Percentiles rank a stretch among this genome's conserved stretches.
These are phyloP conservation scores for Alternaria consortialis DNA, from an alignment of 2,329 filamentous ascomycete genomes.

Conservation along the genomic window DNA sequence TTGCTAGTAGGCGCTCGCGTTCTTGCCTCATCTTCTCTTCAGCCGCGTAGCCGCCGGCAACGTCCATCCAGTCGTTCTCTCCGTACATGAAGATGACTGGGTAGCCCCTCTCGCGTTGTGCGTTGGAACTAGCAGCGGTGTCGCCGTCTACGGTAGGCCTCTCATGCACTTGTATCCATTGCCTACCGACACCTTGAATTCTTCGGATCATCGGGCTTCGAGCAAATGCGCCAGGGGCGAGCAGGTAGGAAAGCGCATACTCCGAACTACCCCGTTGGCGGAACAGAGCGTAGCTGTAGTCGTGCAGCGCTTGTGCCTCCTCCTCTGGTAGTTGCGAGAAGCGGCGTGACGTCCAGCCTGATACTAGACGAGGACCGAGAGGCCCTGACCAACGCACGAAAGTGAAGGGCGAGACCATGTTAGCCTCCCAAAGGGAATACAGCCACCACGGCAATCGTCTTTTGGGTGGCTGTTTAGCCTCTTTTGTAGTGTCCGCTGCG, in stretches of 20 bases:
- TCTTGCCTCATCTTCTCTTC: conserved; percentile 80
- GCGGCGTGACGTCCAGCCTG: conserved; percentile 90
- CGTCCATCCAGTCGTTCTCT: conserved; percentile 99
- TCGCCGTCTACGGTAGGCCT: conserved; percentile 38
- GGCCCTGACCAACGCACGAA: conserved; percentile 88
- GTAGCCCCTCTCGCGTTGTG: conserved; percentile 69
- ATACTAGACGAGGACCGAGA: conserved; percentile 88
- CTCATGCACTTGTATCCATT: conserved; percentile 56
- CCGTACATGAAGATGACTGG: conserved; percentile 96
- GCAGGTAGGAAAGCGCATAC: conserved; percentile 89
- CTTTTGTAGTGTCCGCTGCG: conserved; percentile 38
- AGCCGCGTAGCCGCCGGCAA: conserved; percentile 81
- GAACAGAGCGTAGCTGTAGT: conserved; percentile 95
- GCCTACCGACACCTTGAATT: conserved; percentile 87
- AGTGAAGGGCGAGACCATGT: conserved; percentile 87
- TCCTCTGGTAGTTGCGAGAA: conserved; percentile 86
- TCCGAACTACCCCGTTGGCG: conserved; percentile 91
- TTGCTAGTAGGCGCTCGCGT: conserved; percentile 66
- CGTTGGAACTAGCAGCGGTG: conserved; percentile 16
- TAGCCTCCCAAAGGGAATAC: conserved; percentile 94
- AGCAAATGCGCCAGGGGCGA: conserved; percentile 92
- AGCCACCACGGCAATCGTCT: conserved; percentile 83
- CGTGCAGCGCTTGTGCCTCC: conserved; percentile 85
- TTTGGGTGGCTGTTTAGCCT: conserved; percentile 58
- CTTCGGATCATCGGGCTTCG: conserved; percentile 85